Conservation (phyloP, 129 eudicot species). For the Cynara cardunculus region DNA sequence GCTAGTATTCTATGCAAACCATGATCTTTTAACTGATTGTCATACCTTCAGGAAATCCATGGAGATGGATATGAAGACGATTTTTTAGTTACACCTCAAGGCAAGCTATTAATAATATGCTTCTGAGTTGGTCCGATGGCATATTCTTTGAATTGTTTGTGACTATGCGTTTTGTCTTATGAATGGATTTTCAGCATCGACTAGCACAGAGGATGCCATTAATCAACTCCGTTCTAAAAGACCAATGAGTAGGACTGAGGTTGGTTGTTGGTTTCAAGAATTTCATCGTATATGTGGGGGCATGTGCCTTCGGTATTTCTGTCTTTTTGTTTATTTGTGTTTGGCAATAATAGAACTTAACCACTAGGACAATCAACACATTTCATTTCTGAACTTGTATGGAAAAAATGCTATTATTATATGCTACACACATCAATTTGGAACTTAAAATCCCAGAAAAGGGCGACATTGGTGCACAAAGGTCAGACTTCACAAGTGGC, state of each 20-base stretch:
- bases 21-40: slow-evolving; percentile 5
- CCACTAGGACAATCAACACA: background rate
- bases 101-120: slow-evolving; percentile 22
- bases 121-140: background rate
- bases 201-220: slow-evolving; percentile 80
- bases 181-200: slow-evolving; percentile 46
- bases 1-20: background rate
- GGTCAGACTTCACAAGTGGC: background rate
- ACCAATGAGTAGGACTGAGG: slow-evolving; percentile 82
- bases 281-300: background rate
- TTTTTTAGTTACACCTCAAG: slow-evolving; percentile 44
- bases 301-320: background rate
- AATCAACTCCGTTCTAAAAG: slow-evolving; percentile 75
- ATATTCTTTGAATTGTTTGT: background rate
- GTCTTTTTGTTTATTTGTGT: background rate
- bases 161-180: slow-evolving; percentile 5
- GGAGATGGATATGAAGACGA: slow-evolving; percentile 57
- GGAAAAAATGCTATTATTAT: background rate
- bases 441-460: background rate
- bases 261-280: slow-evolving; percentile 23
- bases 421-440: background rate
- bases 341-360: background rate
- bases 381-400: background rate
- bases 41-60: slow-evolving; percentile 52
- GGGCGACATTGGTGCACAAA: background rate